Evolutionary conservation across 2,329 filamentous ascomycete species (phyloP), one percentile per base, ranked within the genome.

Genomic region (Clarireedia sp.): DNA sequence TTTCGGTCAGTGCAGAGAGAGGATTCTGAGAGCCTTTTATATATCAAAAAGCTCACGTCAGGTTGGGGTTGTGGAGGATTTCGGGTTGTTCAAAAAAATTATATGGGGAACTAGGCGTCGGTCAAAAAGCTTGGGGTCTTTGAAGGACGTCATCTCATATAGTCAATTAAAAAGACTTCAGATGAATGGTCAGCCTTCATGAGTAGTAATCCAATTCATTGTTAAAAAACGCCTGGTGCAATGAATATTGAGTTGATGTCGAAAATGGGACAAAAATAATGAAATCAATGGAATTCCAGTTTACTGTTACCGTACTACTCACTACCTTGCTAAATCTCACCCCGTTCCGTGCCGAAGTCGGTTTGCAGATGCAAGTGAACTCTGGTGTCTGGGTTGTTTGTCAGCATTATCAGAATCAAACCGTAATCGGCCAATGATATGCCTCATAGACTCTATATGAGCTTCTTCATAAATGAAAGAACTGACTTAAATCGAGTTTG

Each of bases 321-420:
- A n/a, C 29, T 49, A 17, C 14, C 49, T 23, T 45, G 9, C 21
- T 14, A 45, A 36, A 45, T 52, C 49, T 36, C 49, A 36, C 29
- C 23, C 23, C 10, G n/a, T n/a, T 52, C 26, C 61, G 63, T 21
- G 64, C 68, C 49, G 65, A 64, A 59, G 66, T 70, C 63, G 44
- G 62, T 36, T 45, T 53, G 1, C 37, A 12, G 24, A 26, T 16
- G 41, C 47, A 21, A 21, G 8, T 9, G 37, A 21, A 7, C n/a
- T 23, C 47, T n/a, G n/a, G n/a, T n/a, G n/a, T n/a, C n/a, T 41
- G 29, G 17, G 14, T 26, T 44, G 16, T 21, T 43, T 57, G 14
- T 57, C 61, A 50, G 59, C 48, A 53, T 23, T 36, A 12, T 23
- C 29, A 33, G 29, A 14, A 33, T 12, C 29, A 33, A 33, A 12